These are phyloP conservation scores for Paraphaeosphaeria sporulosa DNA, from an alignment of 2,329 filamentous ascomycete species.

Conservation along the genomic window DNA sequence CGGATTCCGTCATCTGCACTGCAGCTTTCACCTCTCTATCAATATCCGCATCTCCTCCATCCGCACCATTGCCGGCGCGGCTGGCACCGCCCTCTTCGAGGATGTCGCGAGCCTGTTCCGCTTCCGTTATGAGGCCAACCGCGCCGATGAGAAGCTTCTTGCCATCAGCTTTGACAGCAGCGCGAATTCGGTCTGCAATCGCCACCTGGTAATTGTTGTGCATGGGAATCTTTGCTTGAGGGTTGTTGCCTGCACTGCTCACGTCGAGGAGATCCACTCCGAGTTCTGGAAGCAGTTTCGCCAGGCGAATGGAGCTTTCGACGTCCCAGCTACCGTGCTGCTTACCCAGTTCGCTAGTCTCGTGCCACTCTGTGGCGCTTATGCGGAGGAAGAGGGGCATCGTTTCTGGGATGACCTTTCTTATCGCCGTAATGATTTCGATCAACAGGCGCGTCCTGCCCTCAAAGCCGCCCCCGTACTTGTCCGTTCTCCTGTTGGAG, in stretches of 20 bases:
- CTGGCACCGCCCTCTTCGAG: slow-evolving; percentile 42
- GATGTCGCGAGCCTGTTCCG: slow-evolving; percentile 59
- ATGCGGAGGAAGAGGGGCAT: slow-evolving; percentile 49
- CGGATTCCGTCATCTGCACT: slow-evolving; percentile 45
- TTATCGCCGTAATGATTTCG: slow-evolving; percentile 51
- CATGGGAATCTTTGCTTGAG: slow-evolving; percentile 49
- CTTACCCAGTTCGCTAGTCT: slow-evolving; percentile 41
- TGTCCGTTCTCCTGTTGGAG: slow-evolving; percentile 52
- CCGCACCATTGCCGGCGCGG: slow-evolving; percentile 4
- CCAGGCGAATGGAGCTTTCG: slow-evolving; percentile 48
- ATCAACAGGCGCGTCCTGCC: slow-evolving; percentile 50
- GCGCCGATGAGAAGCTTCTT: slow-evolving; percentile 59
- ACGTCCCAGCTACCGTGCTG: slow-evolving; percentile 51
- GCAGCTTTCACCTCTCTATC: slow-evolving; percentile 41
- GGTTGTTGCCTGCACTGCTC: slow-evolving; percentile 55
- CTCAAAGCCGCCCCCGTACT: slow-evolving; percentile 53
- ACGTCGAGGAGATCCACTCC: slow-evolving; percentile 57
- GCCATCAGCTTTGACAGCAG: slow-evolving; percentile 49
- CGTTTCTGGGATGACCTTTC: slow-evolving; percentile 38
- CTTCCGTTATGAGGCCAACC: slow-evolving; percentile 62
- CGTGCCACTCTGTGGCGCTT: slow-evolving; percentile 48
- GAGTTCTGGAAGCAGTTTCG: slow-evolving; percentile 50
- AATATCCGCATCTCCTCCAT: slow-evolving; percentile 35
- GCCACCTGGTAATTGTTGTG: slow-evolving; percentile 60
- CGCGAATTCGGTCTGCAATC: slow-evolving; percentile 55